Evolutionary conservation across 2,329 filamentous ascomycete genomes (phyloP).

Genomic region (Phoma sp.): DNA sequence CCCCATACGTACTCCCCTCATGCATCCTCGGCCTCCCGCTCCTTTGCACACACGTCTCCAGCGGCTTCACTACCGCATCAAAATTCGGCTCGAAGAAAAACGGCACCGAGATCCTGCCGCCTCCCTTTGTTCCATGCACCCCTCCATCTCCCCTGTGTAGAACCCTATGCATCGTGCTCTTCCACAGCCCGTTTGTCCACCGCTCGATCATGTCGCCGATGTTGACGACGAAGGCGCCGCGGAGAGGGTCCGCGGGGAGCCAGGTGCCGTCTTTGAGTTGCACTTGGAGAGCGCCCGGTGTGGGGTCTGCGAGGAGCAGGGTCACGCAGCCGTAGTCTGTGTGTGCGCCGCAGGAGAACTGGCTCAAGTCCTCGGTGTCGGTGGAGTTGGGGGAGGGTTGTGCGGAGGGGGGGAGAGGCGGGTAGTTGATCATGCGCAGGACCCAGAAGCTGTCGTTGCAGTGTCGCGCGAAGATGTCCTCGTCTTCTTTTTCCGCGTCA

Average conservation of each 20-base stretch:
- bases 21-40: conserved; percentile 41
- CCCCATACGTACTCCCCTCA: conserved; percentile 49
- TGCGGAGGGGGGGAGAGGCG: conserved; percentile 30
- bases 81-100: conserved; percentile 59
- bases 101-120: conserved; percentile 28
- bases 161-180: conserved; percentile 54
- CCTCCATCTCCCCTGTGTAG: conserved; percentile 42
- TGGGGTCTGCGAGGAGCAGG: conserved; percentile 54
- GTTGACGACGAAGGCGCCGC: conserved; percentile 56
- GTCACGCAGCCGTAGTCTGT: conserved; percentile 58
- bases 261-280: conserved; percentile 51
- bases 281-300: conserved; percentile 53
- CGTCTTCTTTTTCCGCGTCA: conserved; percentile 11
- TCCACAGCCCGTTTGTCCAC: conserved; percentile 54
- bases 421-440: conserved; percentile 51
- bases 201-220: conserved; percentile 58
- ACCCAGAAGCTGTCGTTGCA: conserved; percentile 49
- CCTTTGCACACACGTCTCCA: conserved; percentile 46
- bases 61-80: conserved; percentile 48
- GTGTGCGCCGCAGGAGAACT: conserved; percentile 52
- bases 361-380: conserved; percentile 20
- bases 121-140: conserved; percentile 36
- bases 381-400: conserved; percentile 1
- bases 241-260: conserved; percentile 54
- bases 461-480: conserved; percentile 40